Base-by-base conservation (phyloP, 2,329 filamentous ascomycete species). In the Penicillium sp. region DNA sequence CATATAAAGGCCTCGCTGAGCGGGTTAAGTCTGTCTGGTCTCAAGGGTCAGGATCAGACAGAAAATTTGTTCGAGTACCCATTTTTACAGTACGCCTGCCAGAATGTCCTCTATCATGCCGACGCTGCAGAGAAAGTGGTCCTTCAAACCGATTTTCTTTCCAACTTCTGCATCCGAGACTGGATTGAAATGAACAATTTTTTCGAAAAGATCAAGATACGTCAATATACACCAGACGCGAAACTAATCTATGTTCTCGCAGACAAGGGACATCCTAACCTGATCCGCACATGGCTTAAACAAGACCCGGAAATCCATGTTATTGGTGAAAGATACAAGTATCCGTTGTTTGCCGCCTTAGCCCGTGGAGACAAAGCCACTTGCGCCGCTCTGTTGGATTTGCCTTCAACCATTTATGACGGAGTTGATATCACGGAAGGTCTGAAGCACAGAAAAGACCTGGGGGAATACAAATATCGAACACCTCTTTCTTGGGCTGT, bases 61-160 rank as follows among this genome's bases (percentile, higher is more conserved):
- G 1, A 18, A 35, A 2, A n/a, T n/a, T n/a, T n/a, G n/a, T n/a
- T n/a, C n/a, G n/a, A n/a, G n/a, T 59, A 54, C n/a, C 58, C 57
- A 0, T 81, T 85, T 44, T 66, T 84, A 5, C 35, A 67, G 42
- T 73, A 72, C 54, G 68, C 70, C 2, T 57, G 40, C 15, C 47
- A 54, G 4, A 40, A 69, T 53, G 46, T 73, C 6, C 57, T 72
- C 22, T 58, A 69, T 23, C 69, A 74, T 53, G 64, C 69, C 9
- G 54, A 72, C 8, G 46, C 56, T 14, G 64, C 67, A 1, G 63
- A 45, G 2, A 47, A 56, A 23, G 54, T 22, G 15, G 33, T 63
- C 22, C 18, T 55, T 2, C 69, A 70, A 52, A 31, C 47, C 1
- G 27, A 49, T 1, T 70, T 70, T 41, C n/a, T 72, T 2, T 11